Evolutionary conservation across 805 yeast species (phyloP).

Genomic region (Maudiozyma bulderi): DNA sequence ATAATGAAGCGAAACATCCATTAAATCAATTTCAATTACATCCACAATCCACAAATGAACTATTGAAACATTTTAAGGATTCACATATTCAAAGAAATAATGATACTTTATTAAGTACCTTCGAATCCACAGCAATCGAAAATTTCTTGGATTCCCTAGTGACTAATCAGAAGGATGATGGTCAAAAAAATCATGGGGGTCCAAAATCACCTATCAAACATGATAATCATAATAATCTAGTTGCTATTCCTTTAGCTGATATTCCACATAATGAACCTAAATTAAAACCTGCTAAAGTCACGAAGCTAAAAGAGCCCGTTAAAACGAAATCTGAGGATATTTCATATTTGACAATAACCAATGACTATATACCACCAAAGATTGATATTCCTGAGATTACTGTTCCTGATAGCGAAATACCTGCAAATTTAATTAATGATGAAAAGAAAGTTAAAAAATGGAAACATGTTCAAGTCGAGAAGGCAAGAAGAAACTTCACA

Average conservation of each 20-base stretch:
- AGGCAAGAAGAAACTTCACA: conserved; percentile 23
- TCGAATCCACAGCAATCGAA: conserved; percentile 28
- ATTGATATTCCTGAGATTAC: conserved; percentile 21
- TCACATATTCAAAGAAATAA: neutral
- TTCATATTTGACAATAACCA: neutral
- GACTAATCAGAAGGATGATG: conserved; percentile 3
- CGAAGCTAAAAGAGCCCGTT: too few relatives aligned
- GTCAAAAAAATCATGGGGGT: neutral
- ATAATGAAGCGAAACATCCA: neutral
- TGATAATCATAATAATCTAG: neutral
- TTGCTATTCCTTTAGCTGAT: neutral
- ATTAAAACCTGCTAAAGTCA: neutral
- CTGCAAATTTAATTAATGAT: conserved; percentile 14
- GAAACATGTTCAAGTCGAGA: conserved; percentile 28
- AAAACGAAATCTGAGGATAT: neutral
- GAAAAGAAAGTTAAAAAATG: conserved; percentile 20
- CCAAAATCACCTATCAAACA: neutral
- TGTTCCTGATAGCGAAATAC: conserved; percentile 16
- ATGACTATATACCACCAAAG: conserved; percentile 9
- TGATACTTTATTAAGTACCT: conserved; percentile 20
- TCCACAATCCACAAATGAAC: neutral
- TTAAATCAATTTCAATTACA: neutral
- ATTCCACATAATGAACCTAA: neutral
- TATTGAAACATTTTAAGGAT: neutral
- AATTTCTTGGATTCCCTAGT: conserved; percentile 24